phyloP scores from a whole-genome alignment of 257 asterid species.

The Solanum boliviense region DNA sequence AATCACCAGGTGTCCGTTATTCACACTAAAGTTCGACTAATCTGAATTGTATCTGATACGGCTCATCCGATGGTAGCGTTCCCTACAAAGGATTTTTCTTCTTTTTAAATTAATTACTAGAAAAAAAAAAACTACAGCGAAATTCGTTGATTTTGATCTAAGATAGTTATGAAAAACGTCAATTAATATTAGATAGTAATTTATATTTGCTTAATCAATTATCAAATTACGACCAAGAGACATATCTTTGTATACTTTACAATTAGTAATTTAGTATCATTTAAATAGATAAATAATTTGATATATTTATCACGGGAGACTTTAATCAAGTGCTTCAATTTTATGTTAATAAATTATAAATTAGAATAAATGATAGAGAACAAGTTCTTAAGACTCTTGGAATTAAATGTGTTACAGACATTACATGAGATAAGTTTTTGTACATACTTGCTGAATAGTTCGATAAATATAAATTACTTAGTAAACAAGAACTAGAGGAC shows the following conservation, averaged over 20 bases:
- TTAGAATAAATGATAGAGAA: background rate
- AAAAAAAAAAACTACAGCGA: background rate
- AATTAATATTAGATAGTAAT: background rate
- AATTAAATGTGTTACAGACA: background rate
- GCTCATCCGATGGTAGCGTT: too few relatives aligned
- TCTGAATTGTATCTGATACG: too few relatives aligned
- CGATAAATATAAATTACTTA: background rate
- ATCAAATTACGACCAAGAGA: background rate
- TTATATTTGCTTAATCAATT: background rate
- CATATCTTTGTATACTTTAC: background rate
- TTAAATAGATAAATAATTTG: background rate
- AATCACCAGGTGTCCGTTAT: too few relatives aligned
- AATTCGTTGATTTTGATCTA: background rate
- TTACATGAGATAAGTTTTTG: background rate
- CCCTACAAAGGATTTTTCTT: too few relatives aligned
- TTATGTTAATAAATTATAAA: too few relatives aligned
- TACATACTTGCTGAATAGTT: background rate
- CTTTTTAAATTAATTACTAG: background rate
- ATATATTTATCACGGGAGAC: background rate
- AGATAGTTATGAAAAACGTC: background rate
- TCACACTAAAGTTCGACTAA: too few relatives aligned
- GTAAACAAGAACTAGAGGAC: background rate
- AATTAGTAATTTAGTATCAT: background rate
- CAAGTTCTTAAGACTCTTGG: background rate
- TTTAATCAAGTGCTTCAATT: background rate